Conservation (phyloP, 768 basidiomycete genomes). For the Pleurotus ostreatus region DNA sequence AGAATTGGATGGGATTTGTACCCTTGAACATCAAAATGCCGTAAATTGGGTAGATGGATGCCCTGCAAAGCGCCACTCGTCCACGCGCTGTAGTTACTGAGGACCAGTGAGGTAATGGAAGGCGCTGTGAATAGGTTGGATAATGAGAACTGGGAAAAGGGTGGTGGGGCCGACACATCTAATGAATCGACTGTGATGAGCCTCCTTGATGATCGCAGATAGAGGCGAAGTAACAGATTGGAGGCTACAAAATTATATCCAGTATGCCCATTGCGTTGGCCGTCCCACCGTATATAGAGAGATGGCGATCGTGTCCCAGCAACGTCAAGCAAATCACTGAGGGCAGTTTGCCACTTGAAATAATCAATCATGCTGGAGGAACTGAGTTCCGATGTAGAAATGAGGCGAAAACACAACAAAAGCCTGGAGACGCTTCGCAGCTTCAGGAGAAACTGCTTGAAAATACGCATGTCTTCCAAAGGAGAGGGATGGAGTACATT, state of each 20-base stretch:
- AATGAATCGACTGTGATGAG: neutral
- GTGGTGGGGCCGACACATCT: neutral
- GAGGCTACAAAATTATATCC: no score
- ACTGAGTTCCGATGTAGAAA: no score
- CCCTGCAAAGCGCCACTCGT: neutral
- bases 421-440: neutral
- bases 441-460: neutral
- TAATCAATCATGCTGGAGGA: neutral
- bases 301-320: neutral
- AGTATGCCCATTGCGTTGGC: no score
- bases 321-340: neutral
- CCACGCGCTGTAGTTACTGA: neutral
- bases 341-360: neutral
- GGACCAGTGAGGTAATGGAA: neutral
- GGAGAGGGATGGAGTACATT: neutral
- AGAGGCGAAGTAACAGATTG: no score
- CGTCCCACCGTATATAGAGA: no score
- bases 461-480: neutral
- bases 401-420: neutral
- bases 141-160: neutral
- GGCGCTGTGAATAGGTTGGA: neutral
- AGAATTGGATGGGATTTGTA: neutral
- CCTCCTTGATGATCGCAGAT: no score
- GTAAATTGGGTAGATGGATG: neutral
- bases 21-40: neutral